phyloP scores from a whole-genome alignment of 306 rosid species.

The Trichosanthes cucumerina region DNA sequence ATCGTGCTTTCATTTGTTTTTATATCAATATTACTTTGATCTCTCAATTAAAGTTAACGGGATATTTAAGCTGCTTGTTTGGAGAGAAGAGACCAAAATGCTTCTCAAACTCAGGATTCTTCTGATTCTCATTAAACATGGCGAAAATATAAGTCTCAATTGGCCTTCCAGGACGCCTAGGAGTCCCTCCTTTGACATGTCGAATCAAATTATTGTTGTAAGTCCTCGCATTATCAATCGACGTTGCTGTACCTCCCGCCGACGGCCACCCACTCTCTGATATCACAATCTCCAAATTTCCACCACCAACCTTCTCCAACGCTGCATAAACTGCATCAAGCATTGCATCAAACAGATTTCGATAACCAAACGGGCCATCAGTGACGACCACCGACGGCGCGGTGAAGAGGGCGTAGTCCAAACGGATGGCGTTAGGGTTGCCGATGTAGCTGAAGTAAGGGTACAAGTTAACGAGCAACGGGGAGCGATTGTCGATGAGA shows the following conservation, averaged over 20 bases:
- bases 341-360: slow-evolving; percentile 19
- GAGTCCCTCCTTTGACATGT: background rate
- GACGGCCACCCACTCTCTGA: slow-evolving; percentile 40
- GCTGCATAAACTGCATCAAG: slow-evolving; percentile 23
- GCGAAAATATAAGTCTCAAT: background rate
- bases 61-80: slow-evolving; percentile 12
- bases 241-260: background rate
- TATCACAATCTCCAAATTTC: slow-evolving; percentile 22
- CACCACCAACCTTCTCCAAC: slow-evolving; percentile 20
- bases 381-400: background rate
- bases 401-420: slow-evolving; percentile 12
- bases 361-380: background rate
- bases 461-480: background rate
- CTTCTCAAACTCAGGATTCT: slow-evolving; percentile 17
- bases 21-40: background rate
- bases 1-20: background rate
- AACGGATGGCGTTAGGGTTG: background rate
- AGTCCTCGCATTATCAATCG: background rate
- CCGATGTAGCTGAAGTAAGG: slow-evolving; percentile 7
- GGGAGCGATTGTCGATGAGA: background rate
- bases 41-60: slow-evolving; percentile 9
- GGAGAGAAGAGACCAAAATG: slow-evolving; percentile 32
- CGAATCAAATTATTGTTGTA: background rate
- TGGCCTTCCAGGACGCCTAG: background rate
- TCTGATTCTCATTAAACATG: slow-evolving; percentile 14